Evolutionary conservation across 345 rosid genomes (phyloP), one percentile per base, ranked within the genome.

Genomic region (Tarenaya hassleriana): DNA sequence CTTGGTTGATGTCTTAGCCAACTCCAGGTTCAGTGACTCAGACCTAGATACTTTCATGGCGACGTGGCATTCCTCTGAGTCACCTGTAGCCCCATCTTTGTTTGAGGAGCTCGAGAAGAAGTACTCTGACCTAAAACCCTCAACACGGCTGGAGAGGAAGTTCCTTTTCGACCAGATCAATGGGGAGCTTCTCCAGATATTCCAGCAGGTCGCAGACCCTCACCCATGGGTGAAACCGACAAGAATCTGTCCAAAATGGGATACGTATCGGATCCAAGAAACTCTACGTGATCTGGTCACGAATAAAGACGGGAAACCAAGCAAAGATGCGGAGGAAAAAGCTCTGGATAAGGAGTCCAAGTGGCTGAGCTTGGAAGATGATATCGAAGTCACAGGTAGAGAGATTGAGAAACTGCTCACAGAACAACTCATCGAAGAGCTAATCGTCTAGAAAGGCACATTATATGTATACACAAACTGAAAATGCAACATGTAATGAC

Each of bases 61-160:
- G 8, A 60, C 77, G 52, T 70, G 79, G 53, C 73, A 86, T 55
- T 72, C 83, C 41, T 55, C 73, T 5, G 81, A 81, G 31, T 66
- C 73, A 58, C 88, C 95, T 0, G 71, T 84, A 59, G 81, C 64
- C 40, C 84, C 84, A 14, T 20, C 42, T 9, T 66, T 84, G 47
- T 94, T 88, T 1, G 81, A 86, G 58, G 83, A 78, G 63, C 81
- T 88, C 0, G 97, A 94, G 77, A 76, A 81, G 67, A 77, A 74
- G 57, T 79, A 82, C 61, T 49, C 61, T 2, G 19, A 43, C 38
- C 52, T 52, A 47, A 60, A 55, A 48, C 61, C 71, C 40, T 78
- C 76, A 58, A 50, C 70, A 8, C 77, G 76, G 67, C 24, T 76
- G 10, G 97, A 84, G 38, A 75, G 99, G 58, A 77, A 56, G 59